These are phyloP conservation scores for Helianthus tuberosus DNA, from an alignment of 129 eudicot species.

Conservation along the genomic window DNA sequence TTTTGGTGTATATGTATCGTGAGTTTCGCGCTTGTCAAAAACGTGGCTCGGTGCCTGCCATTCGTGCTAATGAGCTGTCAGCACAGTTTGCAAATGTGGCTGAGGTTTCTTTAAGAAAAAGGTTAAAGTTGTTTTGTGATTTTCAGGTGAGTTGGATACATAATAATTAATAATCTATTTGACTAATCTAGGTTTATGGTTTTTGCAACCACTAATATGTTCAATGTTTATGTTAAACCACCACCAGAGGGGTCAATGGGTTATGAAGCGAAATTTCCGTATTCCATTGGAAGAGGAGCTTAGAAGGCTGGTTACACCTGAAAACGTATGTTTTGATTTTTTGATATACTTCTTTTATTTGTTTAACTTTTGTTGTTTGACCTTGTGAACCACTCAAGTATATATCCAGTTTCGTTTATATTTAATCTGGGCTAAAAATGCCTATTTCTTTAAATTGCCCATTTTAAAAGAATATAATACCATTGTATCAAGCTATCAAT, in stretches of 20 bases:
- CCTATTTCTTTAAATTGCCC: neutral
- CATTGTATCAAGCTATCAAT: neutral
- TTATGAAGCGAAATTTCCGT: slow-evolving; percentile 76
- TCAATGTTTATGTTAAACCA: neutral
- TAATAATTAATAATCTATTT: neutral
- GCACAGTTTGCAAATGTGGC: slow-evolving; percentile 73
- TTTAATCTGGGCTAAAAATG: neutral
- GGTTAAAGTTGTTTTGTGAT: slow-evolving; percentile 80
- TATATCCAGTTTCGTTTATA: neutral
- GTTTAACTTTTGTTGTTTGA: slow-evolving; percentile 1
- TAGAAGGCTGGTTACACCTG: slow-evolving; percentile 93
- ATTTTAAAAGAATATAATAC: neutral
- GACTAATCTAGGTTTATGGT: slow-evolving; percentile 4
- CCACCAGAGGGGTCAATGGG: slow-evolving; percentile 81
- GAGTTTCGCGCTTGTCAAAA: slow-evolving; percentile 87
- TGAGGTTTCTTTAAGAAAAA: slow-evolving; percentile 74
- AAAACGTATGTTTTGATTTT: slow-evolving; percentile 64
- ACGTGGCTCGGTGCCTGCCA: slow-evolving; percentile 75
- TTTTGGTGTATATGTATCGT: slow-evolving; percentile 80
- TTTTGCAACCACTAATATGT: slow-evolving; percentile 13
- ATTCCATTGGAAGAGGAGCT: slow-evolving; percentile 91
- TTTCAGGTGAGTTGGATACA: slow-evolving; percentile 58
- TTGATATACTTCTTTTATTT: neutral
- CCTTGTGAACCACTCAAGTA: neutral
- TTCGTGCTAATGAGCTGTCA: slow-evolving; percentile 79